Conservation (phyloP, 176 grass and related monocot genomes). For the Avena insularis region DNA sequence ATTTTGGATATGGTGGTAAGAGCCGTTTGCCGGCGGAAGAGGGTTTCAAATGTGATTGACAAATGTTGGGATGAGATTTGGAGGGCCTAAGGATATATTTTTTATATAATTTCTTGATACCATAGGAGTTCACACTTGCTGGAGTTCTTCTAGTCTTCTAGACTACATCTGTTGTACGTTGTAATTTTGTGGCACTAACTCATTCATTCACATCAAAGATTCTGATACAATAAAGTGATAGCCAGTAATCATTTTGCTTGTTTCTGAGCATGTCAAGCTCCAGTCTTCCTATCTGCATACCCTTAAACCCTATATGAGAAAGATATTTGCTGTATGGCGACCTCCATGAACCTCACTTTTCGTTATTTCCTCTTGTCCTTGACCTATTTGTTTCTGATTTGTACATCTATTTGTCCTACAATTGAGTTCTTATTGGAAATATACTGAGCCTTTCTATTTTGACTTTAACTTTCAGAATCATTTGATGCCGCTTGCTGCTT, state of each 20-base stretch:
- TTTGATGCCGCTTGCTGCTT: too few species aligned
- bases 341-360: not conserved
- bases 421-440: too few species aligned
- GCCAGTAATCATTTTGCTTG: not conserved
- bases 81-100: constrained; percentile 49
- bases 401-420: not conserved
- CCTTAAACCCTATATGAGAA: not conserved
- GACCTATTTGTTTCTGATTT: not conserved
- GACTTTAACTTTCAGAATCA: too few species aligned
- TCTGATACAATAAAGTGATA: constrained; percentile 54
- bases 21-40: constrained; percentile 57
- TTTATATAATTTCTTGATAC: constrained; percentile 30
- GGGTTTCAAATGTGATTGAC: constrained; percentile 56
- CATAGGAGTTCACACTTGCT: not conserved
- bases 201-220: constrained; percentile 49
- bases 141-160: constrained; percentile 51
- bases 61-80: constrained; percentile 80
- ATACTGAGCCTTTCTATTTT: too few species aligned
- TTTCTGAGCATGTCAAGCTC: not conserved
- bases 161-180: constrained; percentile 54
- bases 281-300: not conserved
- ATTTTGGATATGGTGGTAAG: constrained; percentile 67
- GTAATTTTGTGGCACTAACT: constrained; percentile 50
- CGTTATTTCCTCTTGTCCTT: not conserved
- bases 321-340: not conserved